Conservation (phyloP, 1,284 basidiomycete genomes). For the Grifola frondosa region DNA sequence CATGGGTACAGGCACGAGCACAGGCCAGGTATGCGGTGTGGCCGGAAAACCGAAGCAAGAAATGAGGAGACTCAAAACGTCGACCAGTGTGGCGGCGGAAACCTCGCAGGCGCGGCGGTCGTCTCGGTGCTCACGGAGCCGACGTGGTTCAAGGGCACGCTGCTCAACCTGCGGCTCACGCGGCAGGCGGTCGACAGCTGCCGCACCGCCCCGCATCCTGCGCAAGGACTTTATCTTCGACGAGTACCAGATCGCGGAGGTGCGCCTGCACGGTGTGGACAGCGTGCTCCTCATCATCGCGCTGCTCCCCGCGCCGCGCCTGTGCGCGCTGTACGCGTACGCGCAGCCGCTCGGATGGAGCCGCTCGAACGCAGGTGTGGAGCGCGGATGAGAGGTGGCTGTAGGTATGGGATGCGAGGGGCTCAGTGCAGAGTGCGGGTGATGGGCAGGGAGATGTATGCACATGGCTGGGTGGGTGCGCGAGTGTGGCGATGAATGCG, state of each 20-base stretch:
- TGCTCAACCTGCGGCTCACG: slow-evolving; percentile 88
- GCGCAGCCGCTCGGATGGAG: slow-evolving; percentile 86
- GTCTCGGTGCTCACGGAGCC: slow-evolving; percentile 97
- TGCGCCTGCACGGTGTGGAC: slow-evolving; percentile 89
- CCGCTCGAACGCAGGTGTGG: slow-evolving; percentile 97
- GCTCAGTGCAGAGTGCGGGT: too few relatives aligned
- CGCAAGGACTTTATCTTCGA: slow-evolving; percentile 97
- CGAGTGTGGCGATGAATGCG: slow-evolving; percentile 69
- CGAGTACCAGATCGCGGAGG: slow-evolving; percentile 94
- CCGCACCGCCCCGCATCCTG: slow-evolving; percentile 93
- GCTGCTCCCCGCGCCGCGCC: slow-evolving; percentile 75
- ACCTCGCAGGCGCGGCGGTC: slow-evolving; percentile 88
- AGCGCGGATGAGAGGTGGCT: slow-evolving; percentile 89
- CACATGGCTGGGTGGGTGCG: slow-evolving; percentile 69
- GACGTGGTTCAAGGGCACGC: slow-evolving; percentile 93
- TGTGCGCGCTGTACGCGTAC: slow-evolving; percentile 81
- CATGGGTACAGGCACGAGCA: too few relatives aligned
- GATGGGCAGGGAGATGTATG: too few relatives aligned
- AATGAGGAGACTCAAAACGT: too few relatives aligned
- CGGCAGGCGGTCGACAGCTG: slow-evolving; percentile 78
- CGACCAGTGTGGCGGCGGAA: too few relatives aligned
- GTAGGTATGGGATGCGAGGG: too few relatives aligned
- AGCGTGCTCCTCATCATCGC: slow-evolving; percentile 95
- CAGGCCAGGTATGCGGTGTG: too few relatives aligned
- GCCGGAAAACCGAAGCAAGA: too few relatives aligned